Evolutionary conservation across 495 filamentous ascomycete species (phyloP), one percentile per base, ranked within the genome.

Genomic region (Penicillium flavigenum): DNA sequence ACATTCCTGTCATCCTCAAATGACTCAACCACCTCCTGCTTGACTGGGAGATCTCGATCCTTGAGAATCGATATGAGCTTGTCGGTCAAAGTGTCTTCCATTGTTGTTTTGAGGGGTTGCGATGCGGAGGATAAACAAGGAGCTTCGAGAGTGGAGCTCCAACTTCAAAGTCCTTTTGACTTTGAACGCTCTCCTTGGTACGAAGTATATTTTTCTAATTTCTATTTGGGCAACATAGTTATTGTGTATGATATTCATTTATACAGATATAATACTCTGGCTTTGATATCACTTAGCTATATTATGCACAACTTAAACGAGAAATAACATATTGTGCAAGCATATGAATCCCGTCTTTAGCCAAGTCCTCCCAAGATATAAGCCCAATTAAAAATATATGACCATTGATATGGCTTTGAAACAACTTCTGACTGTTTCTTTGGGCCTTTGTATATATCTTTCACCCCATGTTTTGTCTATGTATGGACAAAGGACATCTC

Each of bases 31-130:
- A 60, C 63, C 31, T 72, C 63, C 8, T 62, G 59, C 42, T 68
- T 69, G 29, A 56, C 49, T 3, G 55, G 42, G 2, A 77, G 63
- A 36, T 62, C 62, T 44, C 70, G 67, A 14, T 75, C 72, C 46
- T 71, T 73, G 14, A 67, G 45, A 17, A 53, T 54, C 26, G 60
- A 46, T 11, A 49, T 24, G 20, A 66, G 36, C 1, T 29, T 22
- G 31, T 65, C 60, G 6, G 56, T 49, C 16, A 51, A 26, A 27
- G 47, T 38, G n/a, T 55, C 34, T 36, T 26, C 32, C 53, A 55
- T 55, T 39, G 43, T 55, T 47, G 31, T 47, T 34, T 36, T 27
- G 42, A n/a, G 14, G 51, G 17, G 19, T 5, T 11, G 36, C 8
- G 50, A 16, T 17, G 49, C 27, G 51, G 43, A 46, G 51, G 31